Evolutionary conservation across 1,284 basidiomycete genomes (phyloP), one percentile per base, ranked within the genome.

Genomic region (Moesziomyces sp.): DNA sequence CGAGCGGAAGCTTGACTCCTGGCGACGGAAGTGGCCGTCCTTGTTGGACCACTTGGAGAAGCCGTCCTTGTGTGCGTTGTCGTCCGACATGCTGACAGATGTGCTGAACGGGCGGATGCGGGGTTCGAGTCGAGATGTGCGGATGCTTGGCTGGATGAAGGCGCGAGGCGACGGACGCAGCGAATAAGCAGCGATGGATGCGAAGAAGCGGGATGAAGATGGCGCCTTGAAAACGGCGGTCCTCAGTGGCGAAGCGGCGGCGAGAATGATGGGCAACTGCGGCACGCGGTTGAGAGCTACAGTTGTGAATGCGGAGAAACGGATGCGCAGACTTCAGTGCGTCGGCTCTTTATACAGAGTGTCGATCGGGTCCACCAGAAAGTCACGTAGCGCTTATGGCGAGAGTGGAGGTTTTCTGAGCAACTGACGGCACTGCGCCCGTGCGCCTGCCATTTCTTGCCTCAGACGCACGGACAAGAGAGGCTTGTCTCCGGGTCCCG

Each of bases 1-100:
- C 56, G 84, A 88, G 58, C 94, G 88, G 86, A 96, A 97, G 0
- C 88, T 85, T 5, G 92, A 88, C 38, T 88, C 86, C 47, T 88
- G 87, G 49, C 96, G 88, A 70, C 93, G 92, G 88, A 92, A 98
- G 3, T 89, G 88, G 14, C 95, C 96, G 80, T 96, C 92, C 1
- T 87, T 84, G 50, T 85, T 85, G 63, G 88, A 58, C 75, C 75
- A 79, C 33, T 72, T 63, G 46, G 71, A 61, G 1, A 54, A 75
- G 38, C 77, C 77, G 52, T 79, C 77, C 58, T 74, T 79, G 35
- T 66, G 55, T 11, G 67, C 64, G 40, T 65, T 57, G 57, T 73
- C 70, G 8, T 49, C 40, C 13, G 54, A 56, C 47, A 64, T 55
- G 9, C 6, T 38, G 38, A 24, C 7, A 28, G 46, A 21, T 19